A percentile compares a stretch with the other conserved stretches of the same genome.
Conservation (phyloP, 2,329 filamentous ascomycete species). For the Fusarium sterilihyphosum region DNA sequence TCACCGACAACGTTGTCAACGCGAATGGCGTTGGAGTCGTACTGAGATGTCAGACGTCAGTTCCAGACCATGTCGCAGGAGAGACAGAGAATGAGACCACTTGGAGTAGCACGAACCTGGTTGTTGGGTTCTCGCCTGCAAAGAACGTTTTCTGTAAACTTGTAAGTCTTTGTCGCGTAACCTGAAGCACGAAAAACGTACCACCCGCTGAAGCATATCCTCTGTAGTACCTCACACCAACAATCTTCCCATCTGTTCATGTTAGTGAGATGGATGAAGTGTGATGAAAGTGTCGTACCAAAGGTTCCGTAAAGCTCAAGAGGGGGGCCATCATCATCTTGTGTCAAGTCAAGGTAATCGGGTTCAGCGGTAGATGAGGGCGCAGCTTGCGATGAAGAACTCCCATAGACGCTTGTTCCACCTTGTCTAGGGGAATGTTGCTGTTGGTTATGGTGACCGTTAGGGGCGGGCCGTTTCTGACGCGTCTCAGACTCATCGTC, state of each 20-base stretch:
- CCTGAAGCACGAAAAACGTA: background rate
- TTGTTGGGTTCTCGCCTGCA: conserved; percentile 74
- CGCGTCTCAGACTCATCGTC: conserved; percentile 44
- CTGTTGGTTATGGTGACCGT: conserved; percentile 4
- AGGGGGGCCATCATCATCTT: conserved; percentile 53
- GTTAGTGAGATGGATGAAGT: conserved; percentile 12
- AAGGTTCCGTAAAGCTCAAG: conserved; percentile 60
- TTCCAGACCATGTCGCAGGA: background rate
- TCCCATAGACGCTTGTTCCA: conserved; percentile 28
- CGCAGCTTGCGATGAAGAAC: conserved; percentile 22
- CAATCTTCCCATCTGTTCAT: conserved; percentile 58
- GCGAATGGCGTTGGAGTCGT: conserved; percentile 80
- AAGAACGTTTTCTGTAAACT: conserved; percentile 63
- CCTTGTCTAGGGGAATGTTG: conserved; percentile 23
- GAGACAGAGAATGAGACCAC: conserved; percentile 15
- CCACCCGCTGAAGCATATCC: conserved; percentile 69
- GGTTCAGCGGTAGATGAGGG: conserved; percentile 45
- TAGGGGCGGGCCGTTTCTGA: conserved; percentile 43
- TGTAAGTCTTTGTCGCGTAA: background rate
- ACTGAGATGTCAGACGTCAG: conserved; percentile 47
- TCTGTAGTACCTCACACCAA: conserved; percentile 67
- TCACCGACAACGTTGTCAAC: conserved; percentile 78
- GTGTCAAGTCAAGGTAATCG: conserved; percentile 56
- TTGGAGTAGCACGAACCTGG: conserved; percentile 48
- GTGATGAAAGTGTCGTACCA: conserved; percentile 44